Conservation (phyloP, 345 rosid species). For the Sonneratia caseolaris region DNA sequence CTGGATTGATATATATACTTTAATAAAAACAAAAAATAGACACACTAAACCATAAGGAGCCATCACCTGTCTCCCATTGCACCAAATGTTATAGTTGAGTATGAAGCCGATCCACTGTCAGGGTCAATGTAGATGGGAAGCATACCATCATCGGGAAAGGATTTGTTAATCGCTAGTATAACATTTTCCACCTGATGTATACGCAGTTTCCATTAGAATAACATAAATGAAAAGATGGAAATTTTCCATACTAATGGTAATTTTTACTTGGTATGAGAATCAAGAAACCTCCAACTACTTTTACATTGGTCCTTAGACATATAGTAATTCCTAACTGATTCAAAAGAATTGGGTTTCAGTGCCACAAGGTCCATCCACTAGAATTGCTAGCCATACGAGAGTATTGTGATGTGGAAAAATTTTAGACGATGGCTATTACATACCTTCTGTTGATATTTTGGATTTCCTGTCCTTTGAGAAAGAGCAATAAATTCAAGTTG, state of each 20-base stretch:
- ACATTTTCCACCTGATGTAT: conserved; percentile 73
- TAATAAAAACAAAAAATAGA: background rate
- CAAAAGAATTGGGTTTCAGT: too few relatives aligned
- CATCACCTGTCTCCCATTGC: conserved; percentile 98
- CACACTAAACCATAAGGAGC: background rate
- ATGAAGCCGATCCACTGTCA: conserved; percentile 40
- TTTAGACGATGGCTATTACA: too few relatives aligned
- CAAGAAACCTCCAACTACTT: too few relatives aligned
- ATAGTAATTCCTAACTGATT: too few relatives aligned
- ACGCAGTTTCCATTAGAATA: conserved; percentile 2
- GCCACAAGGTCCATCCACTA: too few relatives aligned
- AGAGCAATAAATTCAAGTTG: conserved; percentile 98
- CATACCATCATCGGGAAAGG: conserved; percentile 85
- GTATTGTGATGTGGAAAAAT: too few relatives aligned
- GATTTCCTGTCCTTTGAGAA: conserved; percentile 94
- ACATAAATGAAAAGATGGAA: background rate
- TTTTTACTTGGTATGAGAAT: too few relatives aligned
- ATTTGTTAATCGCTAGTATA: conserved; percentile 54
- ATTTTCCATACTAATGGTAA: background rate
- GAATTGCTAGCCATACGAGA: too few relatives aligned
- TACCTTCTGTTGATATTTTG: conserved; percentile 88
- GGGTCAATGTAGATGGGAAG: conserved; percentile 86
- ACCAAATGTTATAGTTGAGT: conserved; percentile 83
- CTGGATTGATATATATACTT: background rate
- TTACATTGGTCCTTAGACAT: too few relatives aligned